phyloP scores from a whole-genome alignment of 2,329 filamentous ascomycete species.

The Neodidymelliopsis sp. region DNA sequence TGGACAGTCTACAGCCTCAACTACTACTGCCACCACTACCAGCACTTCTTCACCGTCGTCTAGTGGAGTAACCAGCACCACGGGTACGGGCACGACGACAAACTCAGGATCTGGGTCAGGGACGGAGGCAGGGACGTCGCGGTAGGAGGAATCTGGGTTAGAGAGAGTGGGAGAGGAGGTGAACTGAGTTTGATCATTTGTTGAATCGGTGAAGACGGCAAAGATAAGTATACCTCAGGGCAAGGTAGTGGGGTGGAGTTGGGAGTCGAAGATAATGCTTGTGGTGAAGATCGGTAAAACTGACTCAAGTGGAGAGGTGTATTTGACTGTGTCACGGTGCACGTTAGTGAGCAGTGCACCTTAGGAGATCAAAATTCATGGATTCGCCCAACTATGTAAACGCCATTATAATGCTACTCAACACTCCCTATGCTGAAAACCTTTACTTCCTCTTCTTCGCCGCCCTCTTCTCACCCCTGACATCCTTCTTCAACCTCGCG shows the following conservation, averaged over 20 bases:
- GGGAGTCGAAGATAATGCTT: neutral
- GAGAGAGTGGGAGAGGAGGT: too few relatives aligned
- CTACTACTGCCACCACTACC: neutral
- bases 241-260: too few relatives aligned
- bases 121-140: neutral
- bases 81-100: neutral
- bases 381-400: slow-evolving; percentile 7
- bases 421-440: neutral
- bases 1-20: neutral
- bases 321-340: too few relatives aligned
- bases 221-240: too few relatives aligned
- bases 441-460: slow-evolving; percentile 72
- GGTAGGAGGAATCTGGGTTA: neutral
- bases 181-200: too few relatives aligned
- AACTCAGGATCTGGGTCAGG: too few relatives aligned
- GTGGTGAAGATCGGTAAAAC: neutral
- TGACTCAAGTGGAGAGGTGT: too few relatives aligned
- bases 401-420: slow-evolving; percentile 1
- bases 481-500: slow-evolving; percentile 94
- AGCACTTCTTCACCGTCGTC: neutral
- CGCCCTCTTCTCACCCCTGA: slow-evolving; percentile 82
- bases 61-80: too few relatives aligned
- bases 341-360: too few relatives aligned
- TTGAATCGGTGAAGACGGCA: too few relatives aligned
- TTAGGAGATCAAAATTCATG: neutral